phyloP scores from a whole-genome alignment of 257 asterid genomes.

The Phtheirospermum japonicum region DNA sequence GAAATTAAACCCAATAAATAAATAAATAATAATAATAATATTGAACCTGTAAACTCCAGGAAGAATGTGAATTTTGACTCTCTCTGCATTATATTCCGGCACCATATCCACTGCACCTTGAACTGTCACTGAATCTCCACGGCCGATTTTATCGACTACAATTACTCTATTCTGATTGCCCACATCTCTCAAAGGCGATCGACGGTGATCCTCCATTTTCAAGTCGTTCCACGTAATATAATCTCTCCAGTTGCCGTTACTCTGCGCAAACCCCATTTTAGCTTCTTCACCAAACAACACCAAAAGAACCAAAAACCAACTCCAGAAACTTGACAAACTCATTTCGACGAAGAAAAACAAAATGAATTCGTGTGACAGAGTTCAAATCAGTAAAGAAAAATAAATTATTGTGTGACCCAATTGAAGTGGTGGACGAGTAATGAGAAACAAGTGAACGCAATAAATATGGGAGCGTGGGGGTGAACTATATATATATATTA shows the following conservation, averaged over 20 bases:
- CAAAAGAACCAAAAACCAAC: constrained; percentile 20
- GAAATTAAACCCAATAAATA: not conserved
- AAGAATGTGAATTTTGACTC: constrained; percentile 60
- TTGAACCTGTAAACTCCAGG: constrained; percentile 76
- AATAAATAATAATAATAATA: not conserved
- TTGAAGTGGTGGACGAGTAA: constrained; percentile 1
- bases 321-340: constrained; percentile 18
- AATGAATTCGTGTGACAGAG: not conserved
- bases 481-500: not conserved
- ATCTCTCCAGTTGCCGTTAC: constrained; percentile 2
- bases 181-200: constrained; percentile 16
- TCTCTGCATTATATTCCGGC: constrained; percentile 39
- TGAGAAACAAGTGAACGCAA: constrained; percentile 34
- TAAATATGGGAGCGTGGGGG: constrained; percentile 41
- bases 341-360: constrained; percentile 11
- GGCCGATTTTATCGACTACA: constrained; percentile 55
- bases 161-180: constrained; percentile 31
- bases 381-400: not conserved
- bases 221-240: constrained; percentile 68
- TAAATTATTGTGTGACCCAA: constrained; percentile 1
- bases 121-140: constrained; percentile 61
- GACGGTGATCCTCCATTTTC: constrained; percentile 30
- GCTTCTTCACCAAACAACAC: constrained; percentile 14
- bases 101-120: constrained; percentile 87
- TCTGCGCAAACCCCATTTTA: constrained; percentile 8